A percentile compares a stretch with the other conserved stretches of the same genome.
Conservation (phyloP, 1,284 basidiomycete species). For the Athelia psychrophila region DNA sequence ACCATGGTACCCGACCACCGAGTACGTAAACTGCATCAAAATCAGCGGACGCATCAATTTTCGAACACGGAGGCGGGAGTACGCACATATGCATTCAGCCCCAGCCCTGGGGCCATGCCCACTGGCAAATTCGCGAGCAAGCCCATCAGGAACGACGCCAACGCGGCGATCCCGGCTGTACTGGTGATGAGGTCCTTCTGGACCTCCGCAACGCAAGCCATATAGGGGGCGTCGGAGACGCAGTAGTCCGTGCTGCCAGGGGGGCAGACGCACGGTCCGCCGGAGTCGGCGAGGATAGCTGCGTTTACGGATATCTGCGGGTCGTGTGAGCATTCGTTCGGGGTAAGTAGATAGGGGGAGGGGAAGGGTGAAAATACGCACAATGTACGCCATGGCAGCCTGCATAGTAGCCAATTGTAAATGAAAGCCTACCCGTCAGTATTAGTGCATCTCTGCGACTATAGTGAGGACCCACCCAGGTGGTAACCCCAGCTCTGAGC, state of each 20-base stretch:
- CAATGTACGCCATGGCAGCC: slow-evolving; percentile 72
- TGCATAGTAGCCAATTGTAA: slow-evolving; percentile 14
- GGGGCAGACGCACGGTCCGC: slow-evolving; percentile 80
- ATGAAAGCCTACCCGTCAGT: slow-evolving; percentile 1
- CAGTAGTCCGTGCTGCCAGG: slow-evolving; percentile 41
- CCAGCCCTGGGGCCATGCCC: slow-evolving; percentile 77
- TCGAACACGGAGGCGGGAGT: not conserved
- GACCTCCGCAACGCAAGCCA: slow-evolving; percentile 64
- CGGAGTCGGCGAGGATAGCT: slow-evolving; percentile 71
- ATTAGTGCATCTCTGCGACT: not conserved
- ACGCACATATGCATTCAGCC: slow-evolving; percentile 81
- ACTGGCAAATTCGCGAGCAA: slow-evolving; percentile 83
- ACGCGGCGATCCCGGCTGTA: slow-evolving; percentile 76
- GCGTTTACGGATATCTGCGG: slow-evolving; percentile 82
- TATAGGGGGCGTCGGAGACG: slow-evolving; percentile 56
- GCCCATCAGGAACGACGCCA: slow-evolving; percentile 82
- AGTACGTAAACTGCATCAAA: slow-evolving; percentile 72
- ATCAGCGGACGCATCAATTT: slow-evolving; percentile 4
- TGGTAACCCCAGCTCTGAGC: slow-evolving; percentile 79
- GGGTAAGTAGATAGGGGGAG: not conserved
- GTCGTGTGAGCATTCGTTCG: slow-evolving; percentile 20
- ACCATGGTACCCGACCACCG: slow-evolving; percentile 83
- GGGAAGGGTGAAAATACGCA: slow-evolving; percentile 22
- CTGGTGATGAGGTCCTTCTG: slow-evolving; percentile 73
- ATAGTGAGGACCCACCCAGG: slow-evolving; percentile 57